These are phyloP conservation scores for Albifimbria verrucaria DNA, from an alignment of 2,329 filamentous ascomycete genomes.

Conservation along the genomic window DNA sequence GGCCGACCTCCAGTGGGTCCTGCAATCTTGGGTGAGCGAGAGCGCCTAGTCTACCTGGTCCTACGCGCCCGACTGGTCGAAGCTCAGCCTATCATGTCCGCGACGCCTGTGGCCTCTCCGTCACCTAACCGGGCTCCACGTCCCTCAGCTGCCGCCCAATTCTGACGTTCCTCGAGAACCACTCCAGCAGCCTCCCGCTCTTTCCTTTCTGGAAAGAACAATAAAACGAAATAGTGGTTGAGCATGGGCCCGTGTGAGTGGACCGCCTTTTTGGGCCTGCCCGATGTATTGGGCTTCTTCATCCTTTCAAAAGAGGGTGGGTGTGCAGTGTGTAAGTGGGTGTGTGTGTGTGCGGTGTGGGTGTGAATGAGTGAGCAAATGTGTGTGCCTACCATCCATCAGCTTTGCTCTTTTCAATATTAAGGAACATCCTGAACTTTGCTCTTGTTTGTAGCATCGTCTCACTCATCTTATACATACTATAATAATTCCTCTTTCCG, in stretches of 20 bases:
- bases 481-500: conserved; percentile 9
- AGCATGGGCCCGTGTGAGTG: too few species aligned
- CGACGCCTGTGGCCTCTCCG: neutral
- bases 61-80: conserved; percentile 32
- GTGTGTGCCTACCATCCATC: neutral
- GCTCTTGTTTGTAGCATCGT: neutral
- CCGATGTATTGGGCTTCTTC: neutral
- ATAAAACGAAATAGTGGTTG: too few species aligned
- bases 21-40: conserved; percentile 27
- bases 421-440: neutral
- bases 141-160: neutral
- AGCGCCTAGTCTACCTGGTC: conserved; percentile 32
- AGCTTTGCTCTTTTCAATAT: neutral
- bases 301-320: neutral
- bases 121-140: neutral
- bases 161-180: neutral
- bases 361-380: too few species aligned
- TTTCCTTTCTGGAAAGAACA: neutral
- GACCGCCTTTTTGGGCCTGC: neutral
- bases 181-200: neutral
- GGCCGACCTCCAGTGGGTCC: conserved; percentile 21
- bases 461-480: conserved; percentile 8
- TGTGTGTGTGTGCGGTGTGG: too few species aligned
- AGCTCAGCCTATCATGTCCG: conserved; percentile 29
- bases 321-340: too few species aligned